phyloP scores from a whole-genome alignment of 2,329 filamentous ascomycete genomes.

The Nemania diffusa region DNA sequence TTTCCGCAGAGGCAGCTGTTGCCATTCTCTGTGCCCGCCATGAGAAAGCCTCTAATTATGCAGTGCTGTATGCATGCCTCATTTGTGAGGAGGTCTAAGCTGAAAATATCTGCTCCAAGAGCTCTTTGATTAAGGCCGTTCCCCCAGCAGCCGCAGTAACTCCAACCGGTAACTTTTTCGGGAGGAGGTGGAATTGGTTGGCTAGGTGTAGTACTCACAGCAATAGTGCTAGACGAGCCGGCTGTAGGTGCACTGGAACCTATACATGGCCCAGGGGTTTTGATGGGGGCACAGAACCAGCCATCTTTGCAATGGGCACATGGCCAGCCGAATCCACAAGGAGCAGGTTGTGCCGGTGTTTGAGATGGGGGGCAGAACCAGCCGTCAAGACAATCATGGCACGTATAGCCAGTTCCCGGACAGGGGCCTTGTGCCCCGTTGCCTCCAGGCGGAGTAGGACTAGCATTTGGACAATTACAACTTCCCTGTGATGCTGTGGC shows the following conservation, averaged over 20 bases:
- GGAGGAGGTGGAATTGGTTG: conserved; percentile 39
- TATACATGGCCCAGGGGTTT: conserved; percentile 37
- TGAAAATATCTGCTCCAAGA: conserved; percentile 36
- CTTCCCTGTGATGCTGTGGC: conserved; percentile 29
- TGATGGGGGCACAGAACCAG: conserved; percentile 52
- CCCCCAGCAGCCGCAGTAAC: conserved; percentile 49
- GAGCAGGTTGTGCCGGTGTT: conserved; percentile 49
- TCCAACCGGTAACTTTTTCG: conserved; percentile 42
- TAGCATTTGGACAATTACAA: conserved; percentile 38
- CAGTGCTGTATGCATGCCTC: conserved; percentile 60
- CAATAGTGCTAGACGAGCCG: conserved; percentile 8
- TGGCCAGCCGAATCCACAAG: conserved; percentile 53
- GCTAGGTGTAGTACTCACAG: conserved; percentile 12
- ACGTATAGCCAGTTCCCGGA: conserved; percentile 51
- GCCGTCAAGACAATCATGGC: conserved; percentile 50
- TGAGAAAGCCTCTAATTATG: conserved; percentile 54
- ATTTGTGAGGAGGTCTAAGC: conserved; percentile 43
- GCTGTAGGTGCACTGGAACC: conserved; percentile 30
- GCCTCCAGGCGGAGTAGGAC: conserved; percentile 31
- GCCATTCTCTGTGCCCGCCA: conserved; percentile 62
- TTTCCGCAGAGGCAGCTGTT: conserved; percentile 62
- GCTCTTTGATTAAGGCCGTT: conserved; percentile 42
- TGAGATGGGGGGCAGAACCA: conserved; percentile 53
- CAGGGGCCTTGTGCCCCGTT: conserved; percentile 48
- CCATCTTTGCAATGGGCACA: conserved; percentile 51